These are phyloP conservation scores for Perilla frutescens DNA, from an alignment of 257 asterid genomes.

Conservation along the genomic window DNA sequence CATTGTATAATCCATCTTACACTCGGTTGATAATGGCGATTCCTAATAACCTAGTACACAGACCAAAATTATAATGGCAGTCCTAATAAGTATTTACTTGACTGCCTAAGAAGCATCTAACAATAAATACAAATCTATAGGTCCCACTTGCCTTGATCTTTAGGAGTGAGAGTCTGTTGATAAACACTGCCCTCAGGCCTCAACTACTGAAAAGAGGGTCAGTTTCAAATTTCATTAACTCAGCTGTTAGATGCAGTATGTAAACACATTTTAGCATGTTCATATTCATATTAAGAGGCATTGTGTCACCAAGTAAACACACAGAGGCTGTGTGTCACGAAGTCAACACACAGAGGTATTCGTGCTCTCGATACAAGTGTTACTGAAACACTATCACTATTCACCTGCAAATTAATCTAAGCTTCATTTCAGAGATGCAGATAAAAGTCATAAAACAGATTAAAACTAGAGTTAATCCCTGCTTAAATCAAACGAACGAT, in stretches of 20 bases:
- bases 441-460: background rate
- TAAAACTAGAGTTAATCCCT: background rate
- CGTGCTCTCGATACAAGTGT: background rate
- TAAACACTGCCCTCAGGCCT: background rate
- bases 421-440: background rate
- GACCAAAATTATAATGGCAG: background rate
- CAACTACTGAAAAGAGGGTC: background rate
- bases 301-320: too few relatives aligned
- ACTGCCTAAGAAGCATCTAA: background rate
- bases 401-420: background rate
- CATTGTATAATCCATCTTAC: constrained; percentile 11
- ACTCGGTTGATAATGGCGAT: background rate
- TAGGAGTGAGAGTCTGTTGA: background rate
- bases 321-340: background rate
- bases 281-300: too few relatives aligned
- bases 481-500: background rate
- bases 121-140: background rate
- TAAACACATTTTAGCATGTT: background rate
- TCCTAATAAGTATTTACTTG: too few relatives aligned
- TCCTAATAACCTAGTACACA: background rate
- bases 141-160: background rate
- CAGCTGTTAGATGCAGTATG: background rate
- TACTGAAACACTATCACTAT: background rate
- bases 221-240: constrained; percentile 5
- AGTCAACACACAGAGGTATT: background rate